Base-by-base conservation (phyloP, 768 basidiomycete species). In the Auricularia heimuer region DNA sequence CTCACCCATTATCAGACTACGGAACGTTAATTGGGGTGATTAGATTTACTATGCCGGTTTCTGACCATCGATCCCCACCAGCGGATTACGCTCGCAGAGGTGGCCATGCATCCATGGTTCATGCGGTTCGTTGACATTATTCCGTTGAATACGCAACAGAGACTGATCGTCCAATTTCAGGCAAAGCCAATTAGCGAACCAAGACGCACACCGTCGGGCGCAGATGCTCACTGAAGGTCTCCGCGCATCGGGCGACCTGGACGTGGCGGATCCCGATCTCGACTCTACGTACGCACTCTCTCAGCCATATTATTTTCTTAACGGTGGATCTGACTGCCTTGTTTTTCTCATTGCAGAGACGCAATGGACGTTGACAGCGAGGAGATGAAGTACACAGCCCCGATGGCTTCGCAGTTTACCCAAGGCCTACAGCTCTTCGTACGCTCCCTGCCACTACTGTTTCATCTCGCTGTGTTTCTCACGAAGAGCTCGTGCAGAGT, bases 371-470 rank as follows among this genome's bases (percentile, higher is more conserved):
- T 72, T 4, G 87, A 91, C 64, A 84, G 78, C 14, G 87, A 88
- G 69, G 74, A 80, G 54, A 75, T 82, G 67, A 88, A 89, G 86
- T 73, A 80, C 33, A 79, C 85, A 3, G 81, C 79, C 67, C 3
- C 77, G 79, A 8, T 78, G 79, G 62, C 77, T 51, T 85, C 89
- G 0, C 89, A 91, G 69, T 94, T 94, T 73, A 90, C 90, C 0
- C 89, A 90, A 69, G 79, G 85, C 0, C 79, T 94, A 18, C 82
- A 90, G 78, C 81, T 94, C 62, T 94, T 93, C 78, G 92, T 93
- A 69, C 65, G 89, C 80, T n/a, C 44, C 65, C 64, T 36, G 35
- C 44, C 54, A 24, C 61, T 7, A 37, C 35, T 56, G 21, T 51
- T 29, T 64, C 44, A 39, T 62, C 37, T 24, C 34, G 6, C 21